Evolutionary conservation across 2,329 filamentous ascomycete genomes (phyloP).

Genomic region (Akanthomyces dipterigenus): DNA sequence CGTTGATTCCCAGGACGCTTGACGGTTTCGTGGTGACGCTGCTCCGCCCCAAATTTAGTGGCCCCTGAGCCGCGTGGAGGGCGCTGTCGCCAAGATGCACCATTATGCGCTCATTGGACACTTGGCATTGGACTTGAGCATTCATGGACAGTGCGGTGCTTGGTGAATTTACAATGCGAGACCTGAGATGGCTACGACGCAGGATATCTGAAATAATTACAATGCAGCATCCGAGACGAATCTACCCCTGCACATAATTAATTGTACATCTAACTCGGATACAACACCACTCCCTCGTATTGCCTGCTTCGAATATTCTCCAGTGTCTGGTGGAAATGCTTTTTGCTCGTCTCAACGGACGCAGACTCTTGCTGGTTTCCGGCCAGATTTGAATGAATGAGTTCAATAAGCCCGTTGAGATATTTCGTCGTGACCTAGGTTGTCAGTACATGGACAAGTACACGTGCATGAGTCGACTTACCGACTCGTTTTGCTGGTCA

Average conservation of each 20-base stretch:
- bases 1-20: not conserved
- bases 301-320: constrained; percentile 89
- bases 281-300: constrained; percentile 83
- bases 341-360: constrained; percentile 79
- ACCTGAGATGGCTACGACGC: constrained; percentile 1
- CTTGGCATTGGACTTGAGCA: not conserved
- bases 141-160: too few relatives aligned
- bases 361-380: constrained; percentile 76
- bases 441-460: not conserved
- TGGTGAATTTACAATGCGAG: not conserved
- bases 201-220: not conserved
- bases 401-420: constrained; percentile 92
- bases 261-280: constrained; percentile 36
- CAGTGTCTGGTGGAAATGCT: constrained; percentile 90
- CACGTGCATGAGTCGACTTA: constrained; percentile 28
- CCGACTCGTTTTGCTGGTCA: constrained; percentile 97
- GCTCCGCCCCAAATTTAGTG: constrained; percentile 8
- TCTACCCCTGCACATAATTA: not conserved
- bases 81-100: not conserved
- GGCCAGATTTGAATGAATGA: constrained; percentile 92
- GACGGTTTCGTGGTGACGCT: not conserved
- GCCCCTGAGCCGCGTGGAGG: constrained; percentile 5
- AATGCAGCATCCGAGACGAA: not conserved
- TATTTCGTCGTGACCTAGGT: constrained; percentile 83
- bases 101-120: not conserved